A percentile compares a stretch with the other conserved stretches of the same genome.
Conservation (phyloP, 2,329 filamentous ascomycete species). For the Dichotomopilus funicola region DNA sequence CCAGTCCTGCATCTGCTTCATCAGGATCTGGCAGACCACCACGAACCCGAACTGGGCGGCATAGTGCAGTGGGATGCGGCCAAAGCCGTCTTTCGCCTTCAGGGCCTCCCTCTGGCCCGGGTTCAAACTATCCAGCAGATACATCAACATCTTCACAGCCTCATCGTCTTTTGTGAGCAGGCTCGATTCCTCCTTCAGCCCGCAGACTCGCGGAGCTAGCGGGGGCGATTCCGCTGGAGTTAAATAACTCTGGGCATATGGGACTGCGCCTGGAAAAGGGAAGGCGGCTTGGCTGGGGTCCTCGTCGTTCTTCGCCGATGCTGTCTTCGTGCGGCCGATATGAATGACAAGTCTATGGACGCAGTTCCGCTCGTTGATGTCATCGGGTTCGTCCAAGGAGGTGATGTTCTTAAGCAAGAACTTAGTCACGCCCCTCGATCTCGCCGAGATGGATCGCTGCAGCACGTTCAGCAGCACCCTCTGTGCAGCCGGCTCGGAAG, state of each 20-base stretch:
- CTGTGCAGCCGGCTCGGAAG: slow-evolving; percentile 51
- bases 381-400: slow-evolving; percentile 75
- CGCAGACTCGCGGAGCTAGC: slow-evolving; percentile 53
- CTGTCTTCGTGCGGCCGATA: slow-evolving; percentile 68
- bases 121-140: slow-evolving; percentile 60
- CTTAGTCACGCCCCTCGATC: slow-evolving; percentile 63
- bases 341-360: slow-evolving; percentile 89
- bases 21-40: slow-evolving; percentile 79
- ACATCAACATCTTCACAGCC: slow-evolving; percentile 60
- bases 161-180: slow-evolving; percentile 65
- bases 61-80: slow-evolving; percentile 83
- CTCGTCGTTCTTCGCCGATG: slow-evolving; percentile 37
- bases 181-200: slow-evolving; percentile 58
- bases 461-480: slow-evolving; percentile 71
- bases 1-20: slow-evolving; percentile 86
- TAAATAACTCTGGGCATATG: slow-evolving; percentile 65
- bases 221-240: slow-evolving; percentile 68
- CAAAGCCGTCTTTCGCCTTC: slow-evolving; percentile 65
- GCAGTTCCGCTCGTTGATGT: slow-evolving; percentile 90
- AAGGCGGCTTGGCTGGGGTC: slow-evolving; percentile 47
- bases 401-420: slow-evolving; percentile 62
- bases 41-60: slow-evolving; percentile 92
- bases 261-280: slow-evolving; percentile 41
- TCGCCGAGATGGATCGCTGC: slow-evolving; percentile 67
- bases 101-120: slow-evolving; percentile 63